Evolutionary conservation across 352 stramenopile species (phyloP).

Genomic region (Achlya hypogyna): DNA sequence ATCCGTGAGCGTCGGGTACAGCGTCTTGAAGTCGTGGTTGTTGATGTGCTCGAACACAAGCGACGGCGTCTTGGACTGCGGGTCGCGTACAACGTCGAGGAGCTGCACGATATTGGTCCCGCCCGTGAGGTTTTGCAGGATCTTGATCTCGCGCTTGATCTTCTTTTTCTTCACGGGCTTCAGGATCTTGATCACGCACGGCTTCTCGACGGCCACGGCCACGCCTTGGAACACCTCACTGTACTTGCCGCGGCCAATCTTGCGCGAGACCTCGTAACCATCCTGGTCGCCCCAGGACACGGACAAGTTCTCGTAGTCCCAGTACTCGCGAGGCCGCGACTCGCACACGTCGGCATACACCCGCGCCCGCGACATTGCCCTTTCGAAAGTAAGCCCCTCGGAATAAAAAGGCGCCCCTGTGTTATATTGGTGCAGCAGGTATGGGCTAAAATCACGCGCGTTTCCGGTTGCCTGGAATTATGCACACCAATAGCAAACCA

Average conservation of each 20-base stretch:
- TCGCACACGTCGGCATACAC: slow-evolving; percentile 95
- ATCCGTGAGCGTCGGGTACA: slow-evolving; percentile 98
- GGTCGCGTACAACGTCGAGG: slow-evolving; percentile 96
- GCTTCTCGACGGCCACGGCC: slow-evolving; percentile 93
- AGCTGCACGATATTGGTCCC: slow-evolving; percentile 99
- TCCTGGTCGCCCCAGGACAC: slow-evolving; percentile 97
- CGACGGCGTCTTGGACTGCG: slow-evolving; percentile 97
- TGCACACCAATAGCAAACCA: too few relatives aligned
- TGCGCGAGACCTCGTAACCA: slow-evolving; percentile 98
- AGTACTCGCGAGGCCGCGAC: slow-evolving; percentile 96
- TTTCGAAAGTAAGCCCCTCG: too few relatives aligned
- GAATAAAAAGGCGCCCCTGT: too few relatives aligned
- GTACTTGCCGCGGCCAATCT: slow-evolving; percentile 99
- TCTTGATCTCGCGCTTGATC: slow-evolving; percentile 99
- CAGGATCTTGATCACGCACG: slow-evolving; percentile 99
- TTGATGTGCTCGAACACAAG: slow-evolving; percentile 99
- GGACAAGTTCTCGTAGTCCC: slow-evolving; percentile 98
- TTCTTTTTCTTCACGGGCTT: slow-evolving; percentile 99
- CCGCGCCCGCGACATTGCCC: slow-evolving; percentile 41
- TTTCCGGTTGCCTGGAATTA: too few relatives aligned
- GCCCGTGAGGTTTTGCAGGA: slow-evolving; percentile 98
- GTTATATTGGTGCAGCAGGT: too few relatives aligned
- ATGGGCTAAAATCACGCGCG: too few relatives aligned
- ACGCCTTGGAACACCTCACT: slow-evolving; percentile 98
- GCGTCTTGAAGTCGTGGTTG: slow-evolving; percentile 99